Evolutionary conservation across 1,139 yeast genomes (phyloP), one percentile per base, ranked within the genome.

Genomic region (Taphrina betulina): DNA sequence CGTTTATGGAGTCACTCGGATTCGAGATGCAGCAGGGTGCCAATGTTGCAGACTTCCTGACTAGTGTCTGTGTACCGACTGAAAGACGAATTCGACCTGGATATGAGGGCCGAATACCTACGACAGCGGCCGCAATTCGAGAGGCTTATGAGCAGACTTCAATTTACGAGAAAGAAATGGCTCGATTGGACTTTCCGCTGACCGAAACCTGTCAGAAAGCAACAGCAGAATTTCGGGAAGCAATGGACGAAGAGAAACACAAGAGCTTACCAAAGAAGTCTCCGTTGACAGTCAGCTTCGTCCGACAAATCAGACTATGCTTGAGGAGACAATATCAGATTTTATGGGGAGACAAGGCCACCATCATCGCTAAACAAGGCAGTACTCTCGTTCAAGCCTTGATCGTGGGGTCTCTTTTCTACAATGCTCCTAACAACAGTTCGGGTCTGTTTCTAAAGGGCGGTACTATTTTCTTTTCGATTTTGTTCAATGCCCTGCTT

Each of bases 11-110:
- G 57, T 74, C 73, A 34, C 80, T 84, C 84, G 92, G 92, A 29
- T 84, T 79, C 67, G 75, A 74, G 12, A 83, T 87, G 65, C 83
- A 85, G 35, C 75, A 77, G 36, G 79, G 94, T 69, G 88, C 83
- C 71, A 83, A 94, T 7, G 83, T 92, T 58, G 86, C 90, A 10
- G 95, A 87, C 68, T 87, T 78, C 68, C 73, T 86, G 65, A 86
- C 95, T n/a, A 33, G 52, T 26, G 75, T 81, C 33, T 81, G 85
- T 19, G 55, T 34, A 12, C 55, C 55, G 36, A 26, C 34, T 41
- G 81, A 79, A 24, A 71, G 82, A 63, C 62, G 63, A 44, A 65
- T 72, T 8, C 68, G 65, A 55, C 65, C 68, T 14, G 85, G 84
- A 0, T 78, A 65, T 63, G 84, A 78, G 64, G 69, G 69, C 43